Evolutionary conservation across 2,329 filamentous ascomycete species (phyloP).

Genomic region (Colletotrichum sublineola): DNA sequence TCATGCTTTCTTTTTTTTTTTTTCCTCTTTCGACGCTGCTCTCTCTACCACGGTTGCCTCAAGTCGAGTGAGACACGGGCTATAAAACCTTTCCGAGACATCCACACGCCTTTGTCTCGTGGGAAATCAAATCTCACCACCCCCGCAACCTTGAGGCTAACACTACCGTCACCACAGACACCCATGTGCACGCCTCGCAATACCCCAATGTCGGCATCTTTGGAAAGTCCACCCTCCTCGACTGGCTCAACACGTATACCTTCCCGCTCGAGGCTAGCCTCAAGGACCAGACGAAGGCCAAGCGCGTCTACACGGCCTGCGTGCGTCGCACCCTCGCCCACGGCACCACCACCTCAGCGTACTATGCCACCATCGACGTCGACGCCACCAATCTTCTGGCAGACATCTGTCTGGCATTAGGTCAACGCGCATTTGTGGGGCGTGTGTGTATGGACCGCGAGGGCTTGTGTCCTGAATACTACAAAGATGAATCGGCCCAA

Average conservation of each 20-base stretch:
- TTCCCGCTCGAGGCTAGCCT: slow-evolving; percentile 92
- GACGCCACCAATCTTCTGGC: slow-evolving; percentile 91
- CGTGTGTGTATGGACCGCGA: slow-evolving; percentile 92
- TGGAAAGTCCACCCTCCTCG: slow-evolving; percentile 90
- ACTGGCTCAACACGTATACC: slow-evolving; percentile 95
- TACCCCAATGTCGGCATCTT: slow-evolving; percentile 96
- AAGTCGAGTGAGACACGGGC: not conserved
- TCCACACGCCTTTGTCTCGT: not conserved
- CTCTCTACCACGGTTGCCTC: not conserved
- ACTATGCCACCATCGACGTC: slow-evolving; percentile 92
- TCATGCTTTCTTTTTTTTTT: not conserved
- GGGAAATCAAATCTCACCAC: not conserved
- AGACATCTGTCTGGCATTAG: slow-evolving; percentile 80
- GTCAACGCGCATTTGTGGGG: slow-evolving; percentile 92
- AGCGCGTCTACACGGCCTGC: slow-evolving; percentile 80
- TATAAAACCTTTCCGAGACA: not conserved
- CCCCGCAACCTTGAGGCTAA: slow-evolving; percentile 3
- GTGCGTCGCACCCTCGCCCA: slow-evolving; percentile 86
- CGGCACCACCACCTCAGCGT: slow-evolving; percentile 94
- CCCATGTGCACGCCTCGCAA: slow-evolving; percentile 94
- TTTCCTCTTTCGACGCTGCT: not conserved
- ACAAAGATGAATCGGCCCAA: slow-evolving; percentile 78
- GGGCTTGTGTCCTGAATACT: slow-evolving; percentile 77
- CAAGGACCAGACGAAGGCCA: slow-evolving; percentile 71
- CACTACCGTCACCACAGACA: slow-evolving; percentile 70